These are phyloP conservation scores for Crataegus laevigata DNA, from an alignment of 306 rosid species.

Conservation along the genomic window DNA sequence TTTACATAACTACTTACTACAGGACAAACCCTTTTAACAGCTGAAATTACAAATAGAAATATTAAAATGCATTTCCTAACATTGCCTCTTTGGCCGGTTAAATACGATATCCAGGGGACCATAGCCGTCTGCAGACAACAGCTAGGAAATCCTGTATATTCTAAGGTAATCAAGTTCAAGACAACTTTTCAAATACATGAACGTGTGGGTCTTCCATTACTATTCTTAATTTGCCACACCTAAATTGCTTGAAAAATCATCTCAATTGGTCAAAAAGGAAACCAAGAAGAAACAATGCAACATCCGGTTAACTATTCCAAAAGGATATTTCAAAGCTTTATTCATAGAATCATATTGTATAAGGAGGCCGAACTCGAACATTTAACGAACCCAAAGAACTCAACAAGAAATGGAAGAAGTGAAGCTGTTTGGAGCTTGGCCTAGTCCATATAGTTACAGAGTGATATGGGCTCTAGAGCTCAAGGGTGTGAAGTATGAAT, in stretches of 20 bases:
- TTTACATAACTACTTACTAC: too few relatives aligned
- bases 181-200: too few relatives aligned
- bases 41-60: too few relatives aligned
- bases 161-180: too few relatives aligned
- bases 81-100: too few relatives aligned
- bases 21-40: too few relatives aligned
- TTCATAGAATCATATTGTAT: background rate
- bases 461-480: slow-evolving; percentile 17
- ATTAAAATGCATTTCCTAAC: too few relatives aligned
- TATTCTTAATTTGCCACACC: background rate
- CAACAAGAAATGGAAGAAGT: slow-evolving; percentile 18
- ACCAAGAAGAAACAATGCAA: background rate
- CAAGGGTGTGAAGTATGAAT: slow-evolving; percentile 19
- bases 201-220: too few relatives aligned
- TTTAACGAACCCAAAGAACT: background rate
- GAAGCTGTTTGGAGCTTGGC: slow-evolving; percentile 15
- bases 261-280: background rate
- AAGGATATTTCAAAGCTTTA: background rate
- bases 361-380: background rate
- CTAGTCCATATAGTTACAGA: slow-evolving; percentile 10
- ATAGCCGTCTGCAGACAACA: too few relatives aligned
- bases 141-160: too few relatives aligned
- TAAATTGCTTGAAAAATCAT: background rate
- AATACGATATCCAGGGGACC: too few relatives aligned
- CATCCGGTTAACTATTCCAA: background rate